A percentile compares a stretch with the other conserved stretches of the same genome.
These are phyloP conservation scores for Hymenoscyphus occultus DNA, from an alignment of 2,329 filamentous ascomycete genomes.

Conservation along the genomic window DNA sequence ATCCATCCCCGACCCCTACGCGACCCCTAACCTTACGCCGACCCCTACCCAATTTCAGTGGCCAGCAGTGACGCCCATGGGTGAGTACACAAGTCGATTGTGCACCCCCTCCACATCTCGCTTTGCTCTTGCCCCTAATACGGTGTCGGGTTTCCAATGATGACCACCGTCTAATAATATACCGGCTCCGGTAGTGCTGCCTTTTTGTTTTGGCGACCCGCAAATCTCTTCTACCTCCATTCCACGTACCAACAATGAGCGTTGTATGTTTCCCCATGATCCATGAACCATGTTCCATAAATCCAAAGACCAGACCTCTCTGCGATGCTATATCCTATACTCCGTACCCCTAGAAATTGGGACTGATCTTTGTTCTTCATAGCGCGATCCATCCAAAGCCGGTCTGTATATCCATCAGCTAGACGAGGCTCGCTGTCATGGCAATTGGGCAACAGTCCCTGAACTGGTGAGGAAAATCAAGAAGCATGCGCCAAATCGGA, in stretches of 20 bases:
- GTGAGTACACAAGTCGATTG: not conserved
- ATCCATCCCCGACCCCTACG: not conserved
- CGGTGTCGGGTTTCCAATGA: not conserved
- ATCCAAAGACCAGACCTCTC: not conserved
- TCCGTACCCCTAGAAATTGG: not conserved
- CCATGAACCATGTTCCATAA: not conserved
- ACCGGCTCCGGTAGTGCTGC: not conserved
- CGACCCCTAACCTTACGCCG: not conserved
- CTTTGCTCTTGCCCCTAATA: not conserved
- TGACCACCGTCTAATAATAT: not conserved
- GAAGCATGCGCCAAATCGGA: slow-evolving; percentile 84
- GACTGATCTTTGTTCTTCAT: slow-evolving; percentile 12
- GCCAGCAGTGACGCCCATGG: not conserved
- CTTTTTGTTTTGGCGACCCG: not conserved
- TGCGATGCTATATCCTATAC: not conserved
- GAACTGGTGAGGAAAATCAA: slow-evolving; percentile 90
- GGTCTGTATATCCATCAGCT: slow-evolving; percentile 77
- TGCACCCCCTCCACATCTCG: not conserved
- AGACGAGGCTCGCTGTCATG: slow-evolving; percentile 83
- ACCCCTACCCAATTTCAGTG: not conserved
- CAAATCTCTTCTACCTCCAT: not conserved
- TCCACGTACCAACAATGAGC: slow-evolving; percentile 30
- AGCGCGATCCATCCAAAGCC: slow-evolving; percentile 64
- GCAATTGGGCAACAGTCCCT: slow-evolving; percentile 80
- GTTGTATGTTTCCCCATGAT: slow-evolving; percentile 11